phyloP scores from a whole-genome alignment of 2,329 filamentous ascomycete genomes.

The Neurospora sp. region DNA sequence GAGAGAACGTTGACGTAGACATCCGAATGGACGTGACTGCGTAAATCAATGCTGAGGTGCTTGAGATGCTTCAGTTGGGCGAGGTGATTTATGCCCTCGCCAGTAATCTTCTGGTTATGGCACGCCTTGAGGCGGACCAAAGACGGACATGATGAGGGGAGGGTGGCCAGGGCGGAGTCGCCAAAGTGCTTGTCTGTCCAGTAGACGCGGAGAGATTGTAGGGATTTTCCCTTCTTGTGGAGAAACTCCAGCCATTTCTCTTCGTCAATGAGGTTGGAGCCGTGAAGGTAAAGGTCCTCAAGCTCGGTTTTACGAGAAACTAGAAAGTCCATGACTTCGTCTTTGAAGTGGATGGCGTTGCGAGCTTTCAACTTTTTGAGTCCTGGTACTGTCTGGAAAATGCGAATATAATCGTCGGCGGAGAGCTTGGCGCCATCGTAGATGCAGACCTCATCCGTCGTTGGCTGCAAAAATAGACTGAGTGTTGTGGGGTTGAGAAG shows the following conservation, averaged over 20 bases:
- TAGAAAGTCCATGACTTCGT: conserved; percentile 72
- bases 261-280: conserved; percentile 73
- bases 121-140: conserved; percentile 70
- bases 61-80: conserved; percentile 52
- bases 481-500: conserved; percentile 44
- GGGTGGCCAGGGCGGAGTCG: conserved; percentile 54
- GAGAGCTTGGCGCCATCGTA: conserved; percentile 56
- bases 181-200: conserved; percentile 76
- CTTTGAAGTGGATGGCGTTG: conserved; percentile 87
- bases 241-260: conserved; percentile 65
- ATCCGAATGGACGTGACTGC: conserved; percentile 43
- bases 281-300: conserved; percentile 68
- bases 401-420: conserved; percentile 66
- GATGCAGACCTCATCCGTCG: conserved; percentile 39
- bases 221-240: conserved; percentile 48
- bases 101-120: conserved; percentile 65
- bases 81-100: conserved; percentile 55
- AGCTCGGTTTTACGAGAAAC: conserved; percentile 59
- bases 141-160: conserved; percentile 55
- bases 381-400: conserved; percentile 65
- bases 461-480: conserved; percentile 45
- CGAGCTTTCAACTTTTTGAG: conserved; percentile 64
- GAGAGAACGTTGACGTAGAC: conserved; percentile 52
- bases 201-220: conserved; percentile 66
- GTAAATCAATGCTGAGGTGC: conserved; percentile 65